phyloP scores from a whole-genome alignment of 129 eudicot genomes.

The Calendula officinalis region DNA sequence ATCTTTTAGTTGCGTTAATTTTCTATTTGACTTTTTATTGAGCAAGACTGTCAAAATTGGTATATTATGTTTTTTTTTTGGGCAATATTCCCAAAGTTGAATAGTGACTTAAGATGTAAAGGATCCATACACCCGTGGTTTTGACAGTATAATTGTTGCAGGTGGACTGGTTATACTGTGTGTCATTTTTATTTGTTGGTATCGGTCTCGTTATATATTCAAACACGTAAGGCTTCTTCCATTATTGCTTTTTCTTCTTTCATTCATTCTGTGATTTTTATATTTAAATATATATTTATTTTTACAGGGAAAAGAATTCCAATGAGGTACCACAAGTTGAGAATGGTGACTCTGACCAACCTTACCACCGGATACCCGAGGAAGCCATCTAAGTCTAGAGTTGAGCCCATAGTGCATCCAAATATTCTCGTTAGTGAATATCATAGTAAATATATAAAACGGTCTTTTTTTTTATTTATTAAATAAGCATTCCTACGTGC shows the following conservation, averaged over 20 bases:
- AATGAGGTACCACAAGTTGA: slow-evolving; percentile 16
- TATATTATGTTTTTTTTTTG: too few species aligned
- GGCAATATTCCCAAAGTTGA: too few species aligned
- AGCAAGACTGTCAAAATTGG: too few species aligned
- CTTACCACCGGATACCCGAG: slow-evolving; percentile 33
- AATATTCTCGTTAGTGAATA: neutral
- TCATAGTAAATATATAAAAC: neutral
- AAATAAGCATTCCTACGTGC: neutral
- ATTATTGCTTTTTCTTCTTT: neutral
- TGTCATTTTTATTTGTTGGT: slow-evolving; percentile 59
- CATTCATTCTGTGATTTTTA: neutral
- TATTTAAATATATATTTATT: neutral
- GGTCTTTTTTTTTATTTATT: neutral
- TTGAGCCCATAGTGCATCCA: slow-evolving; percentile 14
- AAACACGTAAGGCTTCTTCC: slow-evolving; percentile 43
- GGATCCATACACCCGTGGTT: neutral
- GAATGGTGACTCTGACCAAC: slow-evolving; percentile 8
- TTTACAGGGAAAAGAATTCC: slow-evolving; percentile 37
- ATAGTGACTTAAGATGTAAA: too few species aligned
- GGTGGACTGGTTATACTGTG: slow-evolving; percentile 81
- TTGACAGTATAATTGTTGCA: slow-evolving; percentile 32
- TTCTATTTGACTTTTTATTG: too few species aligned
- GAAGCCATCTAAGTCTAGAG: slow-evolving; percentile 25
- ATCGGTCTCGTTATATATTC: slow-evolving; percentile 76
- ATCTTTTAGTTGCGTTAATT: too few species aligned